Base-by-base conservation (phyloP, 176 grass and related monocot species). In the Chrysopogon serrulatus region DNA sequence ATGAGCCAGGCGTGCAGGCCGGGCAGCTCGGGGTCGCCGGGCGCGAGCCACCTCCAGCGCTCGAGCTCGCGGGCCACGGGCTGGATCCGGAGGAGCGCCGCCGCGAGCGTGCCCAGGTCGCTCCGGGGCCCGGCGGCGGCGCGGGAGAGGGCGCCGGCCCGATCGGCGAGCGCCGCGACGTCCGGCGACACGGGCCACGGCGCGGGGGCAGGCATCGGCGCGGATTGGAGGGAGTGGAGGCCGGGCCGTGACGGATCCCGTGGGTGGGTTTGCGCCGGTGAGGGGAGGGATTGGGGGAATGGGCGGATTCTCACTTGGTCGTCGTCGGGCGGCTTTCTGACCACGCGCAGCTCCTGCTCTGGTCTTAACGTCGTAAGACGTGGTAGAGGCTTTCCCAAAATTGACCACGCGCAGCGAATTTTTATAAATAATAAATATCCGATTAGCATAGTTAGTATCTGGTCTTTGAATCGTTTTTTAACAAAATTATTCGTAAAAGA, bases 131-230 rank as follows among this genome's bases (percentile, higher is more conserved):
- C 71, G 26, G 21, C 65, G 67, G 18, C 43, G 73, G 45, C 41
- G 32, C 26, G 56, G 56, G 76, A 49, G 41, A 86, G 56, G 7
- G 32, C 9, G 77, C n/a, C 7, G 28, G 67, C 37, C n/a, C 84
- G 84, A 16, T 31, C 57, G 57, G 84, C 76, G 23, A 86, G 84
- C 23, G 57, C 26, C 6, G 77, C 44, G 68, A 80, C 30, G 43
- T 86, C 84, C 77, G 42, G 84, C 68, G 84, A 86, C 68, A 86
- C 77, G 34, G 77, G 77, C 77, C 84, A 86, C 56, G 57, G 77
- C 26, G 43, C 40, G 2, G 84, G 16, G 53, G 72, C 2, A 35
- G 13, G 73, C 84, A 86, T 86, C 76, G 76, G 31, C 6, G 44
- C 45, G 79, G 26, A 71, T 71, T 27, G 60, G 27, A 10, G 62